Conservation (phyloP, 2,329 filamentous ascomycete genomes). For the Cryphonectria parasitica region DNA sequence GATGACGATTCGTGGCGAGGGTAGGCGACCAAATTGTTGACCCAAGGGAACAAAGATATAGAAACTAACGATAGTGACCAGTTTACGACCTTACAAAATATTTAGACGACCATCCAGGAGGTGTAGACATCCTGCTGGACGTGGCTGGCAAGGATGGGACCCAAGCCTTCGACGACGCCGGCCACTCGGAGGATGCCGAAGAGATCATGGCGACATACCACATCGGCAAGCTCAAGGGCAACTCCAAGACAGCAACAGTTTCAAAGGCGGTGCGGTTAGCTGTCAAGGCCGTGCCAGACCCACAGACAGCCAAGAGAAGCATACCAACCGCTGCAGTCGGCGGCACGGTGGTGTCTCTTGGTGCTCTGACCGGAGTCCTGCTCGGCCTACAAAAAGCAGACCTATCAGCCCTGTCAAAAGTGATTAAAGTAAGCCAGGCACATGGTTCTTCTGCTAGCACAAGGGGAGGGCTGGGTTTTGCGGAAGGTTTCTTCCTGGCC, state of each 20-base stretch:
- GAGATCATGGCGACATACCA: conserved; percentile 46
- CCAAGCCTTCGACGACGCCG: conserved; percentile 81
- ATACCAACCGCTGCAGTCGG: conserved; percentile 16
- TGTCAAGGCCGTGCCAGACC: conserved; percentile 14
- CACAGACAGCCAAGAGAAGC: conserved; percentile 14
- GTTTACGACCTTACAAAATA: conserved; percentile 65
- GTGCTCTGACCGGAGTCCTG: conserved; percentile 20
- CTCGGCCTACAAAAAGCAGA: conserved; percentile 24
- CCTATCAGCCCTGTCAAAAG: conserved; percentile 31
- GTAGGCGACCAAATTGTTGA: conserved; percentile 36
- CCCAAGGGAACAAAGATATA: neutral
- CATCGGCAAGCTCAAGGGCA: conserved; percentile 45
- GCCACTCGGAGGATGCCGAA: conserved; percentile 69
- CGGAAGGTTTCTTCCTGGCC: conserved; percentile 44
- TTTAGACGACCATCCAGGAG: conserved; percentile 67
- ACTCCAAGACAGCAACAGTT: conserved; percentile 11
- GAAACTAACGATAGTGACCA: conserved; percentile 32
- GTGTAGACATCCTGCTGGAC: conserved; percentile 77
- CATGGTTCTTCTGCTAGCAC: conserved; percentile 17
- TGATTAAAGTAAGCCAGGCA: conserved; percentile 15
- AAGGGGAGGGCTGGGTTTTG: conserved; percentile 38
- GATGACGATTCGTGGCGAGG: conserved; percentile 60
- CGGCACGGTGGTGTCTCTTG: conserved; percentile 21
- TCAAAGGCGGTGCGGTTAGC: conserved; percentile 23
- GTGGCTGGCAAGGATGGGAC: conserved; percentile 78